A percentile compares a stretch with the other conserved stretches of the same genome.
Conservation (phyloP, 495 filamentous ascomycete species). For the Aspergillus carlsbadensis region DNA sequence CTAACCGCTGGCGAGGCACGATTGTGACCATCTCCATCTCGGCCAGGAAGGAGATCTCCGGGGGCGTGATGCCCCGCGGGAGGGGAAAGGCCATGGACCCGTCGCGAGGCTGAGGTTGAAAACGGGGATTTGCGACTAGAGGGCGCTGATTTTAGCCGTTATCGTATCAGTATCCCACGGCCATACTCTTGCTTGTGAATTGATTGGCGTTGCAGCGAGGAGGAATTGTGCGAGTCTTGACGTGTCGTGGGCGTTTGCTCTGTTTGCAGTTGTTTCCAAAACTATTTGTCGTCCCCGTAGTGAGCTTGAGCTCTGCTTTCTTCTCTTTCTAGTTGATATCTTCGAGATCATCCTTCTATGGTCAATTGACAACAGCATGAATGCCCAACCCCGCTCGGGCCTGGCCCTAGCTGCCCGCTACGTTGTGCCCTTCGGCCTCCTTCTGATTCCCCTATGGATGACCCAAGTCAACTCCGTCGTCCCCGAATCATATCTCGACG, state of each 20-base stretch:
- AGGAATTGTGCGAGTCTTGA: constrained; percentile 4
- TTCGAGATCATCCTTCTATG: not conserved
- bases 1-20: constrained; percentile 85
- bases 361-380: constrained; percentile 33
- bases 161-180: not conserved
- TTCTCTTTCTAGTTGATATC: not conserved
- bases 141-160: not conserved
- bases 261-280: constrained; percentile 31
- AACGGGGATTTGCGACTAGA: not conserved
- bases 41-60: constrained; percentile 92
- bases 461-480: constrained; percentile 45
- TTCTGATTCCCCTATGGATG: constrained; percentile 41
- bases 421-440: constrained; percentile 40
- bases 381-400: constrained; percentile 32
- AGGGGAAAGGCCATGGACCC: constrained; percentile 76
- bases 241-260: constrained; percentile 23
- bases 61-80: constrained; percentile 77
- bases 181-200: not conserved
- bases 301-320: not conserved
- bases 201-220: not conserved
- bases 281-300: not conserved
- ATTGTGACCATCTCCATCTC: constrained; percentile 96
- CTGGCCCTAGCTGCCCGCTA: constrained; percentile 44
- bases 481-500: constrained; percentile 86
- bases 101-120: constrained; percentile 4